Percentiles rank a stretch among this genome's conserved stretches.
These are phyloP conservation scores for Saccharomycopsis capsularis DNA, from an alignment of 805 yeast genomes.

Conservation along the genomic window DNA sequence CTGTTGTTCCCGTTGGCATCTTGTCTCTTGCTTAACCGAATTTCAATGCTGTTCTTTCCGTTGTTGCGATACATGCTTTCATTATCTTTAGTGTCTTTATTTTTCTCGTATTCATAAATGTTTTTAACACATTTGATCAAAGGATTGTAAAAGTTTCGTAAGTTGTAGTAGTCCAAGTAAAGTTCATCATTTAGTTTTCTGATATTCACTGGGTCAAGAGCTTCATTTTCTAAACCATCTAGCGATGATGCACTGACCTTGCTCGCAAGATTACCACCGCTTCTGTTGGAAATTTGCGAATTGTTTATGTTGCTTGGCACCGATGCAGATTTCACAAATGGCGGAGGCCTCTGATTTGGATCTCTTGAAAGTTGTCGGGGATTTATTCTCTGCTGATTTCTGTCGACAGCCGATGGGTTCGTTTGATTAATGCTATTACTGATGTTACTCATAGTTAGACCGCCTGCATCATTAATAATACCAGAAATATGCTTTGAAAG, in stretches of 20 bases:
- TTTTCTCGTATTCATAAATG: slow-evolving; percentile 10
- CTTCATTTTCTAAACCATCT: slow-evolving; percentile 4
- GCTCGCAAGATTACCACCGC: slow-evolving; percentile 3
- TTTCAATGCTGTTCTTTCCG: background rate
- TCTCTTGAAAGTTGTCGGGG: background rate
- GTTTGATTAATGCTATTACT: background rate
- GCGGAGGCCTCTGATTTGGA: background rate
- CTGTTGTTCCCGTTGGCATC: background rate
- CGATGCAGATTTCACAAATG: background rate
- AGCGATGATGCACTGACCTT: slow-evolving; percentile 1
- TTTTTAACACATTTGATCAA: slow-evolving; percentile 11
- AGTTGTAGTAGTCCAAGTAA: slow-evolving; percentile 16
- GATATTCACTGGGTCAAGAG: slow-evolving; percentile 7
- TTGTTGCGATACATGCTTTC: background rate
- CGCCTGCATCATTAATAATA: background rate
- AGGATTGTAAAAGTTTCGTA: slow-evolving; percentile 19
- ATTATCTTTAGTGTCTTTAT: background rate
- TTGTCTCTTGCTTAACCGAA: background rate
- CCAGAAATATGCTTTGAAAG: too few relatives aligned
- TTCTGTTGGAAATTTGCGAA: too few relatives aligned
- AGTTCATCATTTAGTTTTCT: slow-evolving; percentile 20
- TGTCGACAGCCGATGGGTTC: background rate
- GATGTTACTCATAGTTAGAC: too few relatives aligned
- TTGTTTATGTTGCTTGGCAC: background rate
- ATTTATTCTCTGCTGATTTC: background rate